Conservation (phyloP, 345 rosid species). For the Sonneratia caseolaris region DNA sequence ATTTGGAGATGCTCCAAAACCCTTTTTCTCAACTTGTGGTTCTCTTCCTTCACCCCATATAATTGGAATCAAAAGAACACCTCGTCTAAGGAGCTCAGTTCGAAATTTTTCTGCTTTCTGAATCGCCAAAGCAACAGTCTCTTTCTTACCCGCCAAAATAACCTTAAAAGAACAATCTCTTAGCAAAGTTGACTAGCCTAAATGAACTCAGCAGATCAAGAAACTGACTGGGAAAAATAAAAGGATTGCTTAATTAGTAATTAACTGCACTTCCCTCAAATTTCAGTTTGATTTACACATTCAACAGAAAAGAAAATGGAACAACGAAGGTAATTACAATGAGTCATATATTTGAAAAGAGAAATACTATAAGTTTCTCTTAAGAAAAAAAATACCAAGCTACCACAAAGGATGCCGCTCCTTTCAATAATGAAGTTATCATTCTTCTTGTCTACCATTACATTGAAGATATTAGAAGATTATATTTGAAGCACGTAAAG, state of each 20-base stretch:
- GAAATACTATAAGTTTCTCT: too few relatives aligned
- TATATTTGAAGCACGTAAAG: too few relatives aligned
- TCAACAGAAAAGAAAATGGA: neutral
- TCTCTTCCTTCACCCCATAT: slow-evolving; percentile 62
- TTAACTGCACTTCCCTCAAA: neutral
- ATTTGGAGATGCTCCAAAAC: slow-evolving; percentile 61
- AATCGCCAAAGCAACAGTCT: slow-evolving; percentile 51
- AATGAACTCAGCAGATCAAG: neutral
- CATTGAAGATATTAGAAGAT: too few relatives aligned
- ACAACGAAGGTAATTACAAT: neutral
- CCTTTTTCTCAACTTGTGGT: slow-evolving; percentile 57
- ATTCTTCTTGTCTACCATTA: neutral
- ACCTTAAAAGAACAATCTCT: slow-evolving; percentile 34
- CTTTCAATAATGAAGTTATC: neutral
- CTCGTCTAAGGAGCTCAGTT: slow-evolving; percentile 77
- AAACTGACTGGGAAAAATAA: neutral
- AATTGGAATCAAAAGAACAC: slow-evolving; percentile 85
- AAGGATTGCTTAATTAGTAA: neutral
- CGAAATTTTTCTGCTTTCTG: slow-evolving; percentile 79
- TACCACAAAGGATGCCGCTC: too few relatives aligned
- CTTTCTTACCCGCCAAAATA: slow-evolving; percentile 80
- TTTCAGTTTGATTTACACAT: neutral
- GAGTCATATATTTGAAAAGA: too few relatives aligned
- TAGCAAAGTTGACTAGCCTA: neutral
- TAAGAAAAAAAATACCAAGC: too few relatives aligned